These are phyloP conservation scores for Myriosclerotinia curreyana DNA, from an alignment of 2,329 filamentous ascomycete genomes.

Conservation along the genomic window DNA sequence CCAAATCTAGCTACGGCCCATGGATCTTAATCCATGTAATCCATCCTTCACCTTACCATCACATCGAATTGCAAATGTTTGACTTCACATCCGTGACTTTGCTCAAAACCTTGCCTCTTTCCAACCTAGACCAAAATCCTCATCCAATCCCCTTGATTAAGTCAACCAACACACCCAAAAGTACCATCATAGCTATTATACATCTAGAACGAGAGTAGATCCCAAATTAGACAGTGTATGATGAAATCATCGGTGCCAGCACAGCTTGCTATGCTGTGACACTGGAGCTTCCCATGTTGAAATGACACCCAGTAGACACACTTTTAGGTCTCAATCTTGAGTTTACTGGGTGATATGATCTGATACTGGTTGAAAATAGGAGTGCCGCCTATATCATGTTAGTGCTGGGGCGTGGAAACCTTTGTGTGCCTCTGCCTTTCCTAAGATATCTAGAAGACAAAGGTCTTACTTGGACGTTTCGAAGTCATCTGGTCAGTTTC, in stretches of 20 bases:
- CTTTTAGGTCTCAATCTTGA: neutral
- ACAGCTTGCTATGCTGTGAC: neutral
- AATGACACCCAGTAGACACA: neutral
- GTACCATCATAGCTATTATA: neutral
- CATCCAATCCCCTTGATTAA: neutral
- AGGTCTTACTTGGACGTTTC: too few species aligned
- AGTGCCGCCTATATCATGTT: too few species aligned
- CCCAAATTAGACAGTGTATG: neutral
- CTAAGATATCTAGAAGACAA: too few species aligned
- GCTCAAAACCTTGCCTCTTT: neutral
- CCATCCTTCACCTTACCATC: neutral
- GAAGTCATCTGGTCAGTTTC: too few species aligned
- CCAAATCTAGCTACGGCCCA: too few species aligned
- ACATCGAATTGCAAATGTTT: neutral
- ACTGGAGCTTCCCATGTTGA: neutral
- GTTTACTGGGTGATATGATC: neutral
- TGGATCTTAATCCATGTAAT: neutral
- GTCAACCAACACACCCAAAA: neutral
- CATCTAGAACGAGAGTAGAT: too few species aligned
- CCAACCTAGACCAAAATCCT: neutral
- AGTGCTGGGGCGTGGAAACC: too few species aligned
- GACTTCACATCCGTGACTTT: neutral
- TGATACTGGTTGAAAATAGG: too few species aligned
- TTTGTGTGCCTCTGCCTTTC: too few species aligned
- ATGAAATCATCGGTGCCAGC: neutral